Percentiles rank a stretch among this genome's conserved stretches.
phyloP scores from a whole-genome alignment of 805 yeast genomes.

The Candida takata region DNA sequence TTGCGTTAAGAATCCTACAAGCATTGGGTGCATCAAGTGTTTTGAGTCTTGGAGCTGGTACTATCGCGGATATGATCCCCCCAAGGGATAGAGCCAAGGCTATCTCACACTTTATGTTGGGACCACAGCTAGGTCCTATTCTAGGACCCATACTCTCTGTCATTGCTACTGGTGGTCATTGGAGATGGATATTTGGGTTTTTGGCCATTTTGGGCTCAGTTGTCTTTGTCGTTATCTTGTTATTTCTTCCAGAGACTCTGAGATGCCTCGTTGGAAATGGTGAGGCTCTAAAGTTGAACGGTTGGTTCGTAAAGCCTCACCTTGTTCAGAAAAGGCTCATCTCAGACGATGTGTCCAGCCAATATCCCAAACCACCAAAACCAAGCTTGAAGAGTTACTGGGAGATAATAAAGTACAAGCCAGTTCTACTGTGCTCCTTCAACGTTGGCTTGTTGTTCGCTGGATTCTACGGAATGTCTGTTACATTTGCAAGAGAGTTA shows the following conservation, averaged over 20 bases:
- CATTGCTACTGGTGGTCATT: slow-evolving; percentile 59
- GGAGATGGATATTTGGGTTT: slow-evolving; percentile 82
- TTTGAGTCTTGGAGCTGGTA: slow-evolving; percentile 88
- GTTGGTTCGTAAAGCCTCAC: slow-evolving; percentile 27
- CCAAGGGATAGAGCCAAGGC: slow-evolving; percentile 70
- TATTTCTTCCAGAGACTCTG: slow-evolving; percentile 75
- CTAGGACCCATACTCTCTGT: slow-evolving; percentile 80
- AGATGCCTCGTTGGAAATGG: slow-evolving; percentile 54
- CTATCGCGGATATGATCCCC: slow-evolving; percentile 68
- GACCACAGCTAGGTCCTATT: slow-evolving; percentile 83
- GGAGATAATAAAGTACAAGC: slow-evolving; percentile 32
- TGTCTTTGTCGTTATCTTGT: slow-evolving; percentile 42
- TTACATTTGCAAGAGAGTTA: slow-evolving; percentile 39
- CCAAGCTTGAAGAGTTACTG: slow-evolving; percentile 34
- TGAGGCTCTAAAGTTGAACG: slow-evolving; percentile 20
- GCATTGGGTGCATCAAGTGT: slow-evolving; percentile 86
- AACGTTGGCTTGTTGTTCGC: slow-evolving; percentile 47
- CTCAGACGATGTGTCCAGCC: slow-evolving; percentile 7
- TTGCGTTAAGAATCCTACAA: slow-evolving; percentile 60
- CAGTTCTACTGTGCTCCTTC: slow-evolving; percentile 39
- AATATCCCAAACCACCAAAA: slow-evolving; percentile 40
- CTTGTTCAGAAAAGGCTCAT: slow-evolving; percentile 21
- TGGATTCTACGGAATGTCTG: slow-evolving; percentile 45
- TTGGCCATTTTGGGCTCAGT: slow-evolving; percentile 60
- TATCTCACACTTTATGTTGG: slow-evolving; percentile 78